Percentiles rank a stretch among this genome's conserved stretches.
phyloP scores from a whole-genome alignment of 2,329 filamentous ascomycete species.

The Colletotrichum filicis region DNA sequence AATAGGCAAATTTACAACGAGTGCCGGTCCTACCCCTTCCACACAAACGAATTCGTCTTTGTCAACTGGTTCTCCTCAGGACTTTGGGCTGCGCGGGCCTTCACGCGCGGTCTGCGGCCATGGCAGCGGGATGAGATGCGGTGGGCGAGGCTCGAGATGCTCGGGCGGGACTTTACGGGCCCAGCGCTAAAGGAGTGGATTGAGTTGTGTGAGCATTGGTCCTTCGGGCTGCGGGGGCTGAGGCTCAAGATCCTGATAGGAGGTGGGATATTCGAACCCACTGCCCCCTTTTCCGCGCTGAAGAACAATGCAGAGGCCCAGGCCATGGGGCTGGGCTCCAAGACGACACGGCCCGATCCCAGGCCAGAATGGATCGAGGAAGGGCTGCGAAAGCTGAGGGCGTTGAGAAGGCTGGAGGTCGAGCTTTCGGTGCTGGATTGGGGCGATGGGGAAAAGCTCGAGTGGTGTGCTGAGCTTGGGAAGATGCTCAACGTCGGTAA shows the following conservation, averaged over 20 bases:
- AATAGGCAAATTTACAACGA: constrained; percentile 57
- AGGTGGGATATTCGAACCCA: constrained; percentile 37
- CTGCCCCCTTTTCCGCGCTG: constrained; percentile 22
- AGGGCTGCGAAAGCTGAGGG: constrained; percentile 45
- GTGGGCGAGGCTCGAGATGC: constrained; percentile 53
- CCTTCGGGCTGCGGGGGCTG: constrained; percentile 49
- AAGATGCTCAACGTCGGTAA: constrained; percentile 40
- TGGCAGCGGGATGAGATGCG: constrained; percentile 58
- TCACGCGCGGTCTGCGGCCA: constrained; percentile 45
- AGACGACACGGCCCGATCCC: constrained; percentile 25
- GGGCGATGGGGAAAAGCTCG: constrained; percentile 44
- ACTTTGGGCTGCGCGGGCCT: constrained; percentile 51
- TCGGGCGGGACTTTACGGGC: constrained; percentile 48
- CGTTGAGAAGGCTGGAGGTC: constrained; percentile 52
- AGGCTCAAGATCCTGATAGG: constrained; percentile 50
- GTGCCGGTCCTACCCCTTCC: constrained; percentile 51
- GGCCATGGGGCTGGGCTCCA: constrained; percentile 36
- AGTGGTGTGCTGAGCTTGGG: constrained; percentile 48
- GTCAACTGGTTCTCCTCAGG: constrained; percentile 58
- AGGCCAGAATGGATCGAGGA: constrained; percentile 43
- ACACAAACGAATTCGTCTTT: constrained; percentile 58
- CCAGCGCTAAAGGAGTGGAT: constrained; percentile 46
- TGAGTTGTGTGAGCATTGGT: constrained; percentile 49
- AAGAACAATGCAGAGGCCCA: constrained; percentile 27
- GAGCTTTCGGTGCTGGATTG: constrained; percentile 49